Evolutionary conservation across 2,329 filamentous ascomycete species (phyloP), one percentile per base, ranked within the genome.

Genomic region (Alternaria rosae): DNA sequence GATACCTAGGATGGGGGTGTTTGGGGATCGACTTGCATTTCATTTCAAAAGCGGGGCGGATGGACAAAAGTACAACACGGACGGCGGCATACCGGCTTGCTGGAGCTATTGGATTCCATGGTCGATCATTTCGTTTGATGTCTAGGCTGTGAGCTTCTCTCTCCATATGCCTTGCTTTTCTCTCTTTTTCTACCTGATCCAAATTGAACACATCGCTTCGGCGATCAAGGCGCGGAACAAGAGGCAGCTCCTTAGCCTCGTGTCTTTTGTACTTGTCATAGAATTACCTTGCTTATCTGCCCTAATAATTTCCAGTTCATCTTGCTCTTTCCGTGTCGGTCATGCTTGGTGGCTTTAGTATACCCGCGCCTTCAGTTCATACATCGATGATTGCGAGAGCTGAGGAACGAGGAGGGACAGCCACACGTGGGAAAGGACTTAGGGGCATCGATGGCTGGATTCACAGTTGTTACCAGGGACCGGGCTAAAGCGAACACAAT

Each of bases 1-100:
- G 72, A 77, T 78, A 77, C 76, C 76, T 76, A 74, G 70, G 67
- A 57, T 53, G 68, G 66, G 64, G 76, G 76, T 77, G 76, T 78
- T 78, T 63, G 65, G 70, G 69, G 64, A 65, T 67, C 65, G 67
- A 67, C 70, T 69, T 71, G 69, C 68, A 73, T 69, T 66, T 62
- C 57, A 48, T 67, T 59, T 65, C 44, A 55, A 62, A 60, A 76
- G 72, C 76, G 75, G 62, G 62, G 57, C 65, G 71, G 69, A 71
- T 52, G 67, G 70, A 62, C 61, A 78, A 77, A 75, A 72, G 65
- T 68, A 70, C 67, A 72, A 69, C 62, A 72, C 65, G 70, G 65
- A 70, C 55, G 68, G 68, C 64, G 67, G 70, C 67, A 68, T 67
- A 70, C 52, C 61, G 66, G 62, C 63, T 65, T 65, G 65, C 57